phyloP scores from a whole-genome alignment of 1,284 basidiomycete genomes.

The Puccinia horiana region DNA sequence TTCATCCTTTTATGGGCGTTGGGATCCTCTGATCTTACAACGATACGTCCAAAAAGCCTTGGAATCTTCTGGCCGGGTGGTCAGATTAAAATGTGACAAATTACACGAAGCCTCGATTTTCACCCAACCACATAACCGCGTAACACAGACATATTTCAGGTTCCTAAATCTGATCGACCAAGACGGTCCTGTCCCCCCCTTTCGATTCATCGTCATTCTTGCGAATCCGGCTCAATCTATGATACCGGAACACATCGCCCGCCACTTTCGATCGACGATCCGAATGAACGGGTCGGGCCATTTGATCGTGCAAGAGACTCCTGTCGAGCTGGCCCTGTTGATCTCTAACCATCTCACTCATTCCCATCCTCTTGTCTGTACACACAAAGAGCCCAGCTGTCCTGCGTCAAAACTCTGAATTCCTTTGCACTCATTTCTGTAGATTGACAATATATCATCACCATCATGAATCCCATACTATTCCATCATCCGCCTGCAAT shows the following conservation, averaged over 20 bases:
- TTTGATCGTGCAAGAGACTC: conserved; percentile 55
- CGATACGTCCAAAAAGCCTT: conserved; percentile 71
- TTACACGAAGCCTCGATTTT: conserved; percentile 56
- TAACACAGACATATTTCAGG: conserved; percentile 35
- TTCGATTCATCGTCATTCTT: background rate
- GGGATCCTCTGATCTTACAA: conserved; percentile 71
- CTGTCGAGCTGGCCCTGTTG: conserved; percentile 46
- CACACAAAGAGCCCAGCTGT: background rate
- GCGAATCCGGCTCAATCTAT: conserved; percentile 50
- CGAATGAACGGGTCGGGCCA: conserved; percentile 50
- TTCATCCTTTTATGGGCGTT: conserved; percentile 69
- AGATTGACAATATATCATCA: background rate
- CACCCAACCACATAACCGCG: conserved; percentile 51
- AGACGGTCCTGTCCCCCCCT: too few relatives aligned
- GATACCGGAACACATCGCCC: conserved; percentile 16
- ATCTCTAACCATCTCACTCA: conserved; percentile 1
- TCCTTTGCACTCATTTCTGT: background rate
- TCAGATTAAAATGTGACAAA: conserved; percentile 54
- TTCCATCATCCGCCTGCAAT: too few relatives aligned
- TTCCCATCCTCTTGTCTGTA: background rate
- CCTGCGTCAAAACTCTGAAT: background rate
- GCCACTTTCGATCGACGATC: background rate
- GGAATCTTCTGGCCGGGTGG: conserved; percentile 16
- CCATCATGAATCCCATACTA: background rate
- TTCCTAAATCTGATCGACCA: conserved; percentile 50